These are phyloP conservation scores for Exophiala alcalophila DNA, from an alignment of 2,329 filamentous ascomycete genomes.

Conservation along the genomic window DNA sequence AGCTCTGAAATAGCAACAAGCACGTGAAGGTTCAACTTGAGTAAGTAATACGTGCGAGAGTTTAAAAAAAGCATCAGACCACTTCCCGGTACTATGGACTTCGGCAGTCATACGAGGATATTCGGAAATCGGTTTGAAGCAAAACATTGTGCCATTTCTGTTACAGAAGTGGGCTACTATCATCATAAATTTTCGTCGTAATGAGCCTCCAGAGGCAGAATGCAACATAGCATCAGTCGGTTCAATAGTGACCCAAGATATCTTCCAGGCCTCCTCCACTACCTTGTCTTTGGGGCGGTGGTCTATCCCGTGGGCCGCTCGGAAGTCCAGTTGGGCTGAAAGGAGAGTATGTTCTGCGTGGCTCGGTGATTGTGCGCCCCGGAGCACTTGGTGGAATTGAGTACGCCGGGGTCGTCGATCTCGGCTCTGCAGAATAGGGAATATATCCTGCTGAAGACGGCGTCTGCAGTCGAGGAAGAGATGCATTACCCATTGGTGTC, in stretches of 20 bases:
- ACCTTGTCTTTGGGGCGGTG: constrained; percentile 19
- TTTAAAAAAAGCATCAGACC: too few species aligned
- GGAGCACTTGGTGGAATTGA: constrained; percentile 20
- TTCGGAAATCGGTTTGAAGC: constrained; percentile 2
- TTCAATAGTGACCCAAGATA: constrained; percentile 31
- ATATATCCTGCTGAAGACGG: constrained; percentile 18
- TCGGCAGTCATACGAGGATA: not conserved
- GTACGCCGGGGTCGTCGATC: constrained; percentile 22
- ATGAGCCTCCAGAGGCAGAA: constrained; percentile 6
- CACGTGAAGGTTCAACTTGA: too few species aligned
- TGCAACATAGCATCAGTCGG: constrained; percentile 4
- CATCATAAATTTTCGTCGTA: constrained; percentile 23
- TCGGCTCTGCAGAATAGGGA: constrained; percentile 20
- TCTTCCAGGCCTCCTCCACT: constrained; percentile 27
- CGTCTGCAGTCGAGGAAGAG: constrained; percentile 22
- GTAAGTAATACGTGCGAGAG: too few species aligned
- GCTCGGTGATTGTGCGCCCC: constrained; percentile 17
- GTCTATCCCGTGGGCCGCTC: constrained; percentile 7
- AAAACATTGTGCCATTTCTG: constrained; percentile 16
- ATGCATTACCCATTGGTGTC: constrained; percentile 19
- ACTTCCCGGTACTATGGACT: not conserved
- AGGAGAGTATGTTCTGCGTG: constrained; percentile 16
- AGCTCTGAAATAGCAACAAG: too few species aligned
- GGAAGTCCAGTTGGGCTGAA: constrained; percentile 14
- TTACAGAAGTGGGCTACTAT: constrained; percentile 23